These are phyloP conservation scores for Centaurea solstitialis DNA, from an alignment of 129 eudicot genomes.

Conservation along the genomic window DNA sequence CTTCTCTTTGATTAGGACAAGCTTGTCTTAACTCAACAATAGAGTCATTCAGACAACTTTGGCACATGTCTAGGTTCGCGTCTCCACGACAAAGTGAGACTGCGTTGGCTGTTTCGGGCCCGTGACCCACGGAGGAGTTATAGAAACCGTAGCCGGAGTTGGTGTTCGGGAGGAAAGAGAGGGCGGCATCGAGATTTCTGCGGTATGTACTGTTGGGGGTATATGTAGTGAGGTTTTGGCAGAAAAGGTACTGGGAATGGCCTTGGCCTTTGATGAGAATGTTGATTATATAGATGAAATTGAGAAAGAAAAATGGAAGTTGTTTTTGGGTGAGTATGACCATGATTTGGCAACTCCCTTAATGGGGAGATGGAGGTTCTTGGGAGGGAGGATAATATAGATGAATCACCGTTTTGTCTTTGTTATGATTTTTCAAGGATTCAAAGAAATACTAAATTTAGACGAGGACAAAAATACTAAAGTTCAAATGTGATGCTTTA, in stretches of 20 bases:
- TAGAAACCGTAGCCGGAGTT: slow-evolving; percentile 4
- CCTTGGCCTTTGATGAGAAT: background rate
- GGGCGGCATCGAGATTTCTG: slow-evolving; percentile 29
- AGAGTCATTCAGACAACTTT: slow-evolving; percentile 21
- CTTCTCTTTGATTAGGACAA: slow-evolving; percentile 39
- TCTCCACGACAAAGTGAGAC: slow-evolving; percentile 46
- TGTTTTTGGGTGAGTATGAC: background rate
- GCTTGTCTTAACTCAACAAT: background rate
- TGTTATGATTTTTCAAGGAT: too few species aligned
- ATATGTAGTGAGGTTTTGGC: slow-evolving; percentile 14
- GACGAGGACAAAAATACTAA: too few species aligned
- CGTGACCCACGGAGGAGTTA: slow-evolving; percentile 19
- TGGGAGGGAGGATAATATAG: too few species aligned
- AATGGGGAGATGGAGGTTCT: too few species aligned
- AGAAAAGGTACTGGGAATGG: background rate
- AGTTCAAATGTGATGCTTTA: too few species aligned
- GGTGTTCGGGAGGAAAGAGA: slow-evolving; percentile 24
- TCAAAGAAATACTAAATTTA: too few species aligned
- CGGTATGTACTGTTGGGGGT: slow-evolving; percentile 23
- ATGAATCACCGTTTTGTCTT: too few species aligned
- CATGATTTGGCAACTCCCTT: background rate
- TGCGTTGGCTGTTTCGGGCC: slow-evolving; percentile 14
- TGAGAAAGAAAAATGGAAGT: background rate
- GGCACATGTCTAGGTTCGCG: slow-evolving; percentile 12
- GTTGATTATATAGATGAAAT: background rate